A percentile compares a stretch with the other conserved stretches of the same genome.
Evolutionary conservation across 257 asterid species (phyloP).

Genomic region (Catharanthus roseus): DNA sequence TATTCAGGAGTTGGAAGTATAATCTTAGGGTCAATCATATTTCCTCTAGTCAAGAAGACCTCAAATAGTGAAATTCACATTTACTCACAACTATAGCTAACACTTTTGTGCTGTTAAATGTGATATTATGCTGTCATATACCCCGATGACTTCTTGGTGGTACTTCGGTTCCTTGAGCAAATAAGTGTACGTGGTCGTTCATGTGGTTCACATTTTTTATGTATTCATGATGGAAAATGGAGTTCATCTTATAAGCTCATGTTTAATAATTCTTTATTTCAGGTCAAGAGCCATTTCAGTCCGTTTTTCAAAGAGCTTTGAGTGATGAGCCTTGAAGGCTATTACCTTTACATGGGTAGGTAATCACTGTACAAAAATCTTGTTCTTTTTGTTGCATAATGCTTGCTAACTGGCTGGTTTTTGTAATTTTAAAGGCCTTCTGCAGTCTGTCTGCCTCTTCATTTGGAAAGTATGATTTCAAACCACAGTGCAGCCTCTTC

Average conservation of each 20-base stretch:
- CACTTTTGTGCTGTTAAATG: not conserved
- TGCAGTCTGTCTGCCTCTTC: not conserved
- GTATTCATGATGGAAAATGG: not conserved
- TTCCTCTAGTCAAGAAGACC: not conserved
- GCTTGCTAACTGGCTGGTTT: not conserved
- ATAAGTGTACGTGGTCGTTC: not conserved
- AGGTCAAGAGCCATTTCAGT: not conserved
- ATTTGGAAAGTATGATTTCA: not conserved
- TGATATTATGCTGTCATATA: not conserved
- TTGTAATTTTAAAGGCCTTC: not conserved
- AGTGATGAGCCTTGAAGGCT: not conserved
- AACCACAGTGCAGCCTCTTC: not conserved
- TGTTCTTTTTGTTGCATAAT: not conserved
- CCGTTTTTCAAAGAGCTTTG: not conserved
- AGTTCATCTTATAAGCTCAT: not conserved
- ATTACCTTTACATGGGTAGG: not conserved
- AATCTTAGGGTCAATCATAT: not conserved
- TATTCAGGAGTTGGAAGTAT: conserved; percentile 21
- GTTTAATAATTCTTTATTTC: not conserved
- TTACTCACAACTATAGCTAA: not conserved
- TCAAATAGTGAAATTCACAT: not conserved
- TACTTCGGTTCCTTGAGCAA: not conserved
- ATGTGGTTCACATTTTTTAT: not conserved
- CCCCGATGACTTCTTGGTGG: not conserved
- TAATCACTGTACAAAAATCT: not conserved